These are phyloP conservation scores for Saturnispora silvae DNA, from an alignment of 805 yeast genomes.

Conservation along the genomic window DNA sequence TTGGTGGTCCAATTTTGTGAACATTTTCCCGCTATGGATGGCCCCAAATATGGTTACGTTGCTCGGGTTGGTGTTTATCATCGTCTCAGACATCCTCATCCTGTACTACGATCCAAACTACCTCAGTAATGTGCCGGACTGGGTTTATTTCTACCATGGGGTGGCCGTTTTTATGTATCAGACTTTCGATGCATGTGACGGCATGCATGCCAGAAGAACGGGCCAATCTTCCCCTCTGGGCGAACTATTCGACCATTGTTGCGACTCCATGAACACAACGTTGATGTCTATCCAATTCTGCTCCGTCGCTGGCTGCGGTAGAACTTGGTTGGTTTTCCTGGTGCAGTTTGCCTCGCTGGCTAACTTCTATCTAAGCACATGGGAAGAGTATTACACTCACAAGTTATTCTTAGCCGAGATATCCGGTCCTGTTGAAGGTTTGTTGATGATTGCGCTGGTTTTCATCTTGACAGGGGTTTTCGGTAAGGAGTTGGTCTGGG, in stretches of 20 bases:
- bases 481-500: constrained; percentile 62
- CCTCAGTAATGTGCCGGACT: constrained; percentile 49
- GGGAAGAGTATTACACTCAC: constrained; percentile 95
- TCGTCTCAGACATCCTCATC: constrained; percentile 52
- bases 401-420: constrained; percentile 64
- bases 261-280: constrained; percentile 58
- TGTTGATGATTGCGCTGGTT: constrained; percentile 46
- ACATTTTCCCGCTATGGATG: constrained; percentile 72
- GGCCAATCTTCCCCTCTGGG: constrained; percentile 95
- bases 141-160: constrained; percentile 73
- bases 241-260: constrained; percentile 86
- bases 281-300: constrained; percentile 65
- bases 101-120: constrained; percentile 66
- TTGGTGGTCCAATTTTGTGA: constrained; percentile 77
- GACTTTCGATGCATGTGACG: constrained; percentile 94
- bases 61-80: constrained; percentile 62
- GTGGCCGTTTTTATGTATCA: constrained; percentile 81
- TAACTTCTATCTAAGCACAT: constrained; percentile 81
- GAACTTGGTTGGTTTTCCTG: constrained; percentile 46
- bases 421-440: constrained; percentile 95
- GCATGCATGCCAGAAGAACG: constrained; percentile 88
- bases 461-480: constrained; percentile 52
- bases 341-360: constrained; percentile 66
- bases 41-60: constrained; percentile 91
- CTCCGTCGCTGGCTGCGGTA: constrained; percentile 70